Evolutionary conservation across 2,329 filamentous ascomycete species (phyloP).

Genomic region (Venturia nashicola): DNA sequence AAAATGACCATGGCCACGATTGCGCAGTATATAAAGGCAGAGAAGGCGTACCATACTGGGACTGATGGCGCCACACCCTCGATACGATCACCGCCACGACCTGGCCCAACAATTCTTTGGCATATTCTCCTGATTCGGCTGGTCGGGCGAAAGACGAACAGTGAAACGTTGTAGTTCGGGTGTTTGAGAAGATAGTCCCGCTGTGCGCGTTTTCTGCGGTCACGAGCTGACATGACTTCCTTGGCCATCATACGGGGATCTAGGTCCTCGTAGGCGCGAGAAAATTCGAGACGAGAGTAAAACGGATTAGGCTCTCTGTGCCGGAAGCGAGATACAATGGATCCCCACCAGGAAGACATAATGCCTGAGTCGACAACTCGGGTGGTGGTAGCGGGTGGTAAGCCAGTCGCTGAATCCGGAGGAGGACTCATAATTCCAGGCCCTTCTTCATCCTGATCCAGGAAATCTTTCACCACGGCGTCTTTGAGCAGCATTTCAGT

Average conservation of each 20-base stretch:
- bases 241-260: constrained; percentile 82
- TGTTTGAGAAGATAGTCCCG: constrained; percentile 79
- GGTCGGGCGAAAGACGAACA: constrained; percentile 72
- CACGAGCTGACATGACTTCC: constrained; percentile 74
- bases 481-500: constrained; percentile 97
- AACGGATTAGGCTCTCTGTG: constrained; percentile 84
- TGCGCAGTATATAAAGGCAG: constrained; percentile 81
- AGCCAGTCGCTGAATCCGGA: constrained; percentile 3
- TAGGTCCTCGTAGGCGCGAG: constrained; percentile 60
- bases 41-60: constrained; percentile 84
- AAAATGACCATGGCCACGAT: constrained; percentile 98
- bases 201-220: constrained; percentile 75
- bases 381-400: constrained; percentile 27
- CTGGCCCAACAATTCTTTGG: constrained; percentile 82
- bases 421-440: constrained; percentile 13
- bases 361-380: constrained; percentile 43
- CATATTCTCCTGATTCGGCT: constrained; percentile 73
- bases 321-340: constrained; percentile 42
- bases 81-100: constrained; percentile 72
- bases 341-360: constrained; percentile 50
- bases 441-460: constrained; percentile 54
- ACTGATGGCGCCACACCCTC: constrained; percentile 85
- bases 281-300: constrained; percentile 68
- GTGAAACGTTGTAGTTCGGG: constrained; percentile 81
- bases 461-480: constrained; percentile 85